Evolutionary conservation across 768 basidiomycete genomes (phyloP).

Genomic region (Rhizopogon rudus): DNA sequence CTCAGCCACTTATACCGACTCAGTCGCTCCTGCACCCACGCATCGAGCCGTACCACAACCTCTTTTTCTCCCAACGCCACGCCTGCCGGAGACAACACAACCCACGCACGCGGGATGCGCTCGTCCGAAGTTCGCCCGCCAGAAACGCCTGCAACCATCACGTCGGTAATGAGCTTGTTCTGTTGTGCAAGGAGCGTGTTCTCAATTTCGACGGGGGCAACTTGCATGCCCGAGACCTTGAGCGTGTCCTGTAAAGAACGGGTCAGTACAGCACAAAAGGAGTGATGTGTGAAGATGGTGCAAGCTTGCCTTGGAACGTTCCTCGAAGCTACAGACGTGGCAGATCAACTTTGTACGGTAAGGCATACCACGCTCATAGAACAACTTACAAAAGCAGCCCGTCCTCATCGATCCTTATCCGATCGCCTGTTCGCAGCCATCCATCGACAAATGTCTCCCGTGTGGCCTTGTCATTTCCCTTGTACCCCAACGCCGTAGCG

Average conservation of each 20-base stretch:
- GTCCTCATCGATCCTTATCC: conserved; percentile 47
- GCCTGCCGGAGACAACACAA: conserved; percentile 55
- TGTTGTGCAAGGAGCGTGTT: conserved; percentile 54
- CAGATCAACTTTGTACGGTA: not conserved
- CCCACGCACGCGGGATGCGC: conserved; percentile 66
- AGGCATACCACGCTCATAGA: no score
- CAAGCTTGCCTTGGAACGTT: conserved; percentile 63
- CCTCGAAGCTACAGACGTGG: conserved; percentile 44
- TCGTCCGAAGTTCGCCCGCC: conserved; percentile 63
- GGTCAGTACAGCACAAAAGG: not conserved
- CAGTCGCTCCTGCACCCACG: conserved; percentile 52
- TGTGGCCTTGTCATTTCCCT: conserved; percentile 59
- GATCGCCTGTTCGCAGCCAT: conserved; percentile 67
- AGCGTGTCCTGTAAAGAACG: conserved; percentile 49
- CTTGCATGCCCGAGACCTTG: conserved; percentile 70
- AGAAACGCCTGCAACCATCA: conserved; percentile 60
- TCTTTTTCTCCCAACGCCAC: conserved; percentile 35
- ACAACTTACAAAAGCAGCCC: conserved; percentile 55
- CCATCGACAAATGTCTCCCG: conserved; percentile 55
- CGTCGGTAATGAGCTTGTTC: conserved; percentile 51
- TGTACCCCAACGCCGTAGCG: conserved; percentile 51
- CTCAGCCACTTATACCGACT: conserved; percentile 69
- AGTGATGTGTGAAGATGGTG: conserved; percentile 28
- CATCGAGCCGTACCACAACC: conserved; percentile 43
- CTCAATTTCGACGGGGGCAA: conserved; percentile 71